These are phyloP conservation scores for Xylaria sp. DNA, from an alignment of 2,329 filamentous ascomycete species.

Conservation along the genomic window DNA sequence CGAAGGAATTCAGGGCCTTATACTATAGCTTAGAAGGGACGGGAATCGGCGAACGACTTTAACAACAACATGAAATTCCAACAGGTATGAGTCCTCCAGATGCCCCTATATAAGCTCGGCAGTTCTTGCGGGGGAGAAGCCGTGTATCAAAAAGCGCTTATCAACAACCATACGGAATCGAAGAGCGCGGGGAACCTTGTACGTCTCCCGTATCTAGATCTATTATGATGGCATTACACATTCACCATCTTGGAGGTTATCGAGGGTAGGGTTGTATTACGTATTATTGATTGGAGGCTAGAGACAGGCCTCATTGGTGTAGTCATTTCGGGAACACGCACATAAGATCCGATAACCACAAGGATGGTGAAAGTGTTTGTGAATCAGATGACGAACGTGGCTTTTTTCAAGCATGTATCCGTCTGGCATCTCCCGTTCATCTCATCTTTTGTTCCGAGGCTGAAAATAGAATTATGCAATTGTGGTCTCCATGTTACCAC, in stretches of 20 bases:
- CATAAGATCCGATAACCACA: neutral
- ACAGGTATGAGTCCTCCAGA: too few species aligned
- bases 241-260: neutral
- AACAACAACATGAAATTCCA: neutral
- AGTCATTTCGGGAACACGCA: neutral
- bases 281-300: conserved; percentile 15
- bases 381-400: neutral
- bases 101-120: neutral
- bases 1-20: neutral
- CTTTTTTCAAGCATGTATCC: neutral
- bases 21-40: neutral
- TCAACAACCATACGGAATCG: neutral
- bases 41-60: neutral
- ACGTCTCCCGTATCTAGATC: neutral
- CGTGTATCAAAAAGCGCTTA: conserved; percentile 9
- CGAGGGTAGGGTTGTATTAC: conserved; percentile 22
- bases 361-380: neutral
- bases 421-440: neutral
- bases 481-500: neutral
- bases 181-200: conserved; percentile 22
- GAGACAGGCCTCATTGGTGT: conserved; percentile 1
- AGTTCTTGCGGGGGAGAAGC: conserved; percentile 8
- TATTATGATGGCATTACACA: neutral
- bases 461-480: neutral
- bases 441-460: neutral